These are phyloP conservation scores for Amaranthus cruentus DNA, from an alignment of 148 eudicot species.

Conservation along the genomic window DNA sequence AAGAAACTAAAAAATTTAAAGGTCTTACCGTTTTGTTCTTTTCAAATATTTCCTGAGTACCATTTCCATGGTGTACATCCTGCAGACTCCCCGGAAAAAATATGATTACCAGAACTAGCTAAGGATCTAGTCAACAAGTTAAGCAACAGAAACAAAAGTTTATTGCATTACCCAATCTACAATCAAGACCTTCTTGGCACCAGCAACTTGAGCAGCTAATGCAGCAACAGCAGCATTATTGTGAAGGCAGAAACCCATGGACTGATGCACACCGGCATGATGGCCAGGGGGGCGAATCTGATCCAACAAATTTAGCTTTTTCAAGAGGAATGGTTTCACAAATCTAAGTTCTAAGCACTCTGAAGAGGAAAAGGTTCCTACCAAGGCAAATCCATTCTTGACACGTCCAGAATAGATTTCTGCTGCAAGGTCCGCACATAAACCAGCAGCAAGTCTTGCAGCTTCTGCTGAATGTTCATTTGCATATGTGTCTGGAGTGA, in stretches of 20 bases:
- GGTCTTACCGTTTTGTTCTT: constrained; percentile 71
- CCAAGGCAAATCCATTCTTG: constrained; percentile 98
- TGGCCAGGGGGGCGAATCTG: constrained; percentile 99
- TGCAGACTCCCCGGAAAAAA: constrained; percentile 26
- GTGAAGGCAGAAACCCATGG: constrained; percentile 99
- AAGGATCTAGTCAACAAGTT: neutral
- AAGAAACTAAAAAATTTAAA: neutral
- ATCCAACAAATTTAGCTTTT: constrained; percentile 13
- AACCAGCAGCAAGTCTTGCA: constrained; percentile 97
- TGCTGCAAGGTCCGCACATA: constrained; percentile 93
- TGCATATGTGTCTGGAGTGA: constrained; percentile 95
- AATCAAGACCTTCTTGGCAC: constrained; percentile 86
- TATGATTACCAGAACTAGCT: neutral
- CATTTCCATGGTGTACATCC: constrained; percentile 99
- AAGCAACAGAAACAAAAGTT: constrained; percentile 6
- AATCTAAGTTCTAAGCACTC: neutral
- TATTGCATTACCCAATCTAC: constrained; percentile 79
- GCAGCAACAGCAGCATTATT: constrained; percentile 98
- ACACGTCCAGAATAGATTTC: constrained; percentile 64
- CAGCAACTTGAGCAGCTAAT: constrained; percentile 76
- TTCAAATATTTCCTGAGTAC: constrained; percentile 95
- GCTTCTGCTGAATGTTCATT: constrained; percentile 88
- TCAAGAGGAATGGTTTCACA: constrained; percentile 1
- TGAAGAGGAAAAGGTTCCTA: constrained; percentile 26
- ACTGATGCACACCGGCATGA: constrained; percentile 89